A percentile compares a stretch with the other conserved stretches of the same genome.
phyloP scores from a whole-genome alignment of 2,329 filamentous ascomycete genomes.

The Arthrobotrys entomopaga region DNA sequence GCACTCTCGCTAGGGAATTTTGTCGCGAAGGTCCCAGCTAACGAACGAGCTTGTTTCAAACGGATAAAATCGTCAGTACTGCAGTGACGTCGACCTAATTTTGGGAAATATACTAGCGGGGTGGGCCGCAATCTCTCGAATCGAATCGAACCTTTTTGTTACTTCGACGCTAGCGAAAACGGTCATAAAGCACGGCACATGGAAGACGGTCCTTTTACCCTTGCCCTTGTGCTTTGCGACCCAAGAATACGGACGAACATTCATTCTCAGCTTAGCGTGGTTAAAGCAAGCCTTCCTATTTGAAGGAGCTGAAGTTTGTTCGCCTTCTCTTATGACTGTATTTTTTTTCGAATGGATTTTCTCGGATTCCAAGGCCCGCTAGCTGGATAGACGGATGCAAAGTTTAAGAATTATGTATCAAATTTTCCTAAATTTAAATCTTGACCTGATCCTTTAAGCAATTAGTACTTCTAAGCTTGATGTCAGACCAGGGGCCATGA shows the following conservation, averaged over 20 bases:
- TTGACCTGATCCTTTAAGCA: slow-evolving; percentile 36
- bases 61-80: slow-evolving; percentile 48
- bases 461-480: slow-evolving; percentile 7
- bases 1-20: background rate
- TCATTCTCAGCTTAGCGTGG: slow-evolving; percentile 20
- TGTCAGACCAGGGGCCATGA: slow-evolving; percentile 7
- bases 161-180: slow-evolving; percentile 39
- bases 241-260: slow-evolving; percentile 35
- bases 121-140: background rate
- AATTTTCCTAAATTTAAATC: slow-evolving; percentile 29
- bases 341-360: slow-evolving; percentile 4
- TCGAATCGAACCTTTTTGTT: slow-evolving; percentile 20
- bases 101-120: slow-evolving; percentile 3
- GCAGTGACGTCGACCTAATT: slow-evolving; percentile 41
- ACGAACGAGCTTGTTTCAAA: slow-evolving; percentile 17
- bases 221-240: slow-evolving; percentile 24
- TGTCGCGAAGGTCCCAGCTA: background rate
- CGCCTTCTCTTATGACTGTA: background rate
- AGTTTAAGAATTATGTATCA: slow-evolving; percentile 19
- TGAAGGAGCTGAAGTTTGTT: slow-evolving; percentile 29
- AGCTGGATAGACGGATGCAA: slow-evolving; percentile 16
- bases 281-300: slow-evolving; percentile 23
- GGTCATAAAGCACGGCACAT: slow-evolving; percentile 48
- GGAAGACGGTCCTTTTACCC: slow-evolving; percentile 47
- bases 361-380: slow-evolving; percentile 38